Percentiles rank a stretch among this genome's conserved stretches.
These are phyloP conservation scores for Zygosaccharomyces siamensis DNA, from an alignment of 805 yeast species.

Conservation along the genomic window DNA sequence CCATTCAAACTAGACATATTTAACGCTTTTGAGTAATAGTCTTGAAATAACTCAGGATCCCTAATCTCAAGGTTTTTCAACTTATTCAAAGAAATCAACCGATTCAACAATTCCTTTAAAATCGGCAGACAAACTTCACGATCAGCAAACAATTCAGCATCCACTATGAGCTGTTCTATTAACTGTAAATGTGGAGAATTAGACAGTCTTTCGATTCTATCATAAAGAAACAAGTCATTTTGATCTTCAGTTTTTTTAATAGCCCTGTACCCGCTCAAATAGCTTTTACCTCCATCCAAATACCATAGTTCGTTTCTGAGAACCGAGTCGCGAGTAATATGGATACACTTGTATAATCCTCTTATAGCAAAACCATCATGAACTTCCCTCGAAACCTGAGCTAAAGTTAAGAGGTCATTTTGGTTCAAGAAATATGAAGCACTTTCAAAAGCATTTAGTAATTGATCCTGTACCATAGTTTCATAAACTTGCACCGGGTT, in stretches of 20 bases:
- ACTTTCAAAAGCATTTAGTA: constrained; percentile 6
- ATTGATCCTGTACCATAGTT: constrained; percentile 9
- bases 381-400: constrained; percentile 30
- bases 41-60: constrained; percentile 17
- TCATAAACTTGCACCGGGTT: neutral
- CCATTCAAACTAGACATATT: constrained; percentile 11
- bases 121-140: constrained; percentile 16
- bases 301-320: constrained; percentile 30
- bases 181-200: constrained; percentile 34
- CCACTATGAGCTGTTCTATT: constrained; percentile 37
- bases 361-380: constrained; percentile 32
- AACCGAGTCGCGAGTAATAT: constrained; percentile 36
- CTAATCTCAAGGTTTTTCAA: constrained; percentile 23
- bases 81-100: constrained; percentile 20
- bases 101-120: constrained; percentile 18
- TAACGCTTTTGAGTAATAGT: constrained; percentile 11
- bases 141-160: constrained; percentile 31
- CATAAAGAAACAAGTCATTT: constrained; percentile 36
- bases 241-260: constrained; percentile 35
- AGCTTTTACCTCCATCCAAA: constrained; percentile 36
- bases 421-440: constrained; percentile 37
- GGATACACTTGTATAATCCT: constrained; percentile 37
- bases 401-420: constrained; percentile 35
- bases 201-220: constrained; percentile 40
- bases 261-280: constrained; percentile 37